Evolutionary conservation across 805 yeast species (phyloP), one percentile per base, ranked within the genome.

Genomic region (Kazachstania kunashirensis): DNA sequence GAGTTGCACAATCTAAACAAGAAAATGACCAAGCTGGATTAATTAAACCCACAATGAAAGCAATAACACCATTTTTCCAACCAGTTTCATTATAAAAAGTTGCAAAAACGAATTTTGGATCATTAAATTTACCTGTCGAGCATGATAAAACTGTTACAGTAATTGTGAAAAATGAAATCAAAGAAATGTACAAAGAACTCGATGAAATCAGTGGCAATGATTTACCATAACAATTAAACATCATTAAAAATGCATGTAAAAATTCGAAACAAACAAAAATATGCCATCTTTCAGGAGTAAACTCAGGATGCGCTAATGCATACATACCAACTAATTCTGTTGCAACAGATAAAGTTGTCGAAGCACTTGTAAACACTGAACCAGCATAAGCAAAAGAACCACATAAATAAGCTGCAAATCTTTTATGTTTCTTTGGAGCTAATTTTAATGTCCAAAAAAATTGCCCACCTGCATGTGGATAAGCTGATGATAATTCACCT

Each of bases 1-100:
- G 85, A 5, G 84, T 76, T 2, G 84, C 84, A 45, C 77, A 73
- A 52, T 79, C 86, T 33, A 77, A 61, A 49, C 84, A 77, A 19
- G 77, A 67, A 53, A 79, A 77, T 5, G 80, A 74, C 82, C 83
- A 79, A 32, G 77, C 77, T 6, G 84, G 82, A 49, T 77, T 78
- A 48, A 79, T 72, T 33, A 79, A 58, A 19, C 85, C 85, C 5
- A 76, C 70, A 36, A 78, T 70, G 45, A 77, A 75, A 0, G 83
- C 80, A 52, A 77, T 74, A 10, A 73, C 83, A 11, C 68, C 48
- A 20, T 65, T 63, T 24, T 61, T 49, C 82, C 84, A 77, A 29
- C 84, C 84, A 2, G 83, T 75, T 38, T 64, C 68, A 46, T 75
- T 75, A 36, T 67, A 61, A 40, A 75, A 75, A 14, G 70, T 66